These are phyloP conservation scores for Gynostemma pentaphyllum DNA, from an alignment of 306 rosid species.

Conservation along the genomic window DNA sequence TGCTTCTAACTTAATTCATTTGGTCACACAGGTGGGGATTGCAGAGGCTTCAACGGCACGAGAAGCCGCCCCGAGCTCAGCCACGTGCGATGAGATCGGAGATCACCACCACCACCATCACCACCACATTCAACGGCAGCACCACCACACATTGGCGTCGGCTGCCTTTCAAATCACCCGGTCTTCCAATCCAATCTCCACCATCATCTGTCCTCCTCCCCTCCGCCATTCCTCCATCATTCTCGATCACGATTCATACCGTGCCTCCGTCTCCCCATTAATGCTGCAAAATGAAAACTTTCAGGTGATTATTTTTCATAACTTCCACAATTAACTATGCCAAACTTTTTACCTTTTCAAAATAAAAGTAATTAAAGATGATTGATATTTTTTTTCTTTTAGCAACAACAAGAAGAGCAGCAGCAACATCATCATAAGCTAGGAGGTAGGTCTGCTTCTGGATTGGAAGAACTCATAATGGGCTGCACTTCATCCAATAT, in stretches of 20 bases:
- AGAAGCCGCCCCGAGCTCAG: constrained; percentile 15
- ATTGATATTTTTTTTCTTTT: constrained; percentile 3
- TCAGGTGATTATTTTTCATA: constrained; percentile 33
- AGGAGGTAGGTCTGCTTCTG: constrained; percentile 81
- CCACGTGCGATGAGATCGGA: constrained; percentile 41
- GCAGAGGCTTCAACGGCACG: constrained; percentile 60
- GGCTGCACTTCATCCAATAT: constrained; percentile 81
- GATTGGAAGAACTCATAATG: constrained; percentile 97
- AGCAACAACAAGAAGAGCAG: constrained; percentile 14
- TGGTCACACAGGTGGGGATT: constrained; percentile 46
- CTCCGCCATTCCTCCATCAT: constrained; percentile 73
- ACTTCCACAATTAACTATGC: not conserved
- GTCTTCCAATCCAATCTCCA: constrained; percentile 65
- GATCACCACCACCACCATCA: constrained; percentile 38
- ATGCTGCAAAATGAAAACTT: constrained; percentile 71
- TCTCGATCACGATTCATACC: constrained; percentile 60
- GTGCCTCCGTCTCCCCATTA: constrained; percentile 50
- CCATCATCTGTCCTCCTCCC: constrained; percentile 65
- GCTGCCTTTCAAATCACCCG: constrained; percentile 57
- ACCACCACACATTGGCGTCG: constrained; percentile 9
- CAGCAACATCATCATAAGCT: constrained; percentile 65
- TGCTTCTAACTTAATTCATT: not conserved
- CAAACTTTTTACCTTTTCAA: not conserved
- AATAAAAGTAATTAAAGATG: not conserved
- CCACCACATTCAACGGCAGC: constrained; percentile 16